phyloP scores from a whole-genome alignment of 1,284 basidiomycete species.

The Ganoderma lucidum region DNA sequence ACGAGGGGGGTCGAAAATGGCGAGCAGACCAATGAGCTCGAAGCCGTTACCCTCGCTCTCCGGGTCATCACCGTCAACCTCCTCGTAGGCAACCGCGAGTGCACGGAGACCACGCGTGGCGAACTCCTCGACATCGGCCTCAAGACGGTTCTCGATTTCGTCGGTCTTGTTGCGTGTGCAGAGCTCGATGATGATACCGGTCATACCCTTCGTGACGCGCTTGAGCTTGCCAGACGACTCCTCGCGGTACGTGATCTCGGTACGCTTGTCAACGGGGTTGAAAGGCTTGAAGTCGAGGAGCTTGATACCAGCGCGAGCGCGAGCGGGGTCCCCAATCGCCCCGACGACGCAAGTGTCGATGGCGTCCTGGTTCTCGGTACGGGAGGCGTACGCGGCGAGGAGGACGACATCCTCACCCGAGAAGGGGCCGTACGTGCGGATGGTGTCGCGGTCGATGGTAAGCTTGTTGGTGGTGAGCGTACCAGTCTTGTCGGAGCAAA shows the following conservation, averaged over 20 bases:
- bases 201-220: slow-evolving; percentile 99
- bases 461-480: slow-evolving; percentile 99
- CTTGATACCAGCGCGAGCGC: slow-evolving; percentile 92
- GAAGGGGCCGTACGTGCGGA: slow-evolving; percentile 93
- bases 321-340: slow-evolving; percentile 76
- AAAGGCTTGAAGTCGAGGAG: slow-evolving; percentile 99
- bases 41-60: slow-evolving; percentile 94
- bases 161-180: slow-evolving; percentile 97
- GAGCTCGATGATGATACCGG: slow-evolving; percentile 94
- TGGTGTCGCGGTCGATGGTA: slow-evolving; percentile 93
- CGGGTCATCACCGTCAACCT: slow-evolving; percentile 83
- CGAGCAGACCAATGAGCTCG: slow-evolving; percentile 95
- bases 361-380: slow-evolving; percentile 98
- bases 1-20: slow-evolving; percentile 98
- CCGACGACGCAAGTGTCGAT: slow-evolving; percentile 91
- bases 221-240: slow-evolving; percentile 94
- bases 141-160: slow-evolving; percentile 89
- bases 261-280: slow-evolving; percentile 99
- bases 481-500: slow-evolving; percentile 98
- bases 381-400: slow-evolving; percentile 94
- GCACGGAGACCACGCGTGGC: slow-evolving; percentile 97
- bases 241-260: slow-evolving; percentile 97
- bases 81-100: slow-evolving; percentile 95
- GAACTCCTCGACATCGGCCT: slow-evolving; percentile 96
- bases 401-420: slow-evolving; percentile 91